These are phyloP conservation scores for Boletales sp. DNA, from an alignment of 768 basidiomycete genomes.

Conservation along the genomic window DNA sequence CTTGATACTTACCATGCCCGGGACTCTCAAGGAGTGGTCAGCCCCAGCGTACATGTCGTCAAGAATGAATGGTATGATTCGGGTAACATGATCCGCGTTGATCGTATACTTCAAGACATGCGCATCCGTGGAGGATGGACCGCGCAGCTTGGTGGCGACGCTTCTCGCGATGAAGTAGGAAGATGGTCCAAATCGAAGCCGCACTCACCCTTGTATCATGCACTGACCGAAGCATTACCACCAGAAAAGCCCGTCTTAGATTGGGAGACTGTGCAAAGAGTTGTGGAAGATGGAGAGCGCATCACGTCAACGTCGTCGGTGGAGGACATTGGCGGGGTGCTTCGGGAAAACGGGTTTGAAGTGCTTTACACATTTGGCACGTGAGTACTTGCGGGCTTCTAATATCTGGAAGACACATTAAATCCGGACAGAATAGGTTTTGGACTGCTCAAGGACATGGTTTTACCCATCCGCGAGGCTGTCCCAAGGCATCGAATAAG, in stretches of 20 bases:
- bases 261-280: slow-evolving; percentile 22
- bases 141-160: slow-evolving; percentile 7
- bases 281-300: slow-evolving; percentile 19
- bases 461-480: slow-evolving; percentile 32
- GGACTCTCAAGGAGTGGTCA: slow-evolving; percentile 9
- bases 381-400: slow-evolving; percentile 27
- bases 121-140: slow-evolving; percentile 31
- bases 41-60: slow-evolving; percentile 30
- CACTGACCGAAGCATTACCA: slow-evolving; percentile 14
- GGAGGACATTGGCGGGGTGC: slow-evolving; percentile 28
- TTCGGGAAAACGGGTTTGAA: slow-evolving; percentile 38
- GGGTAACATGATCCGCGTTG: slow-evolving; percentile 32
- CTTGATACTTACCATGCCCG: slow-evolving; percentile 31
- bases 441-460: slow-evolving; percentile 39
- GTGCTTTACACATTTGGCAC: slow-evolving; percentile 39
- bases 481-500: slow-evolving; percentile 31
- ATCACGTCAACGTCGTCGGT: slow-evolving; percentile 21
- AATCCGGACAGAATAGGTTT: slow-evolving; percentile 29
- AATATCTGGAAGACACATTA: neutral
- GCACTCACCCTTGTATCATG: slow-evolving; percentile 14
- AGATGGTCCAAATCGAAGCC: slow-evolving; percentile 14
- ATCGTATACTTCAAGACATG: slow-evolving; percentile 31
- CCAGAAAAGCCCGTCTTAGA: slow-evolving; percentile 10
- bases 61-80: slow-evolving; percentile 40
- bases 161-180: slow-evolving; percentile 14